Evolutionary conservation across 805 yeast species (phyloP).

Genomic region (Pichia californica): DNA sequence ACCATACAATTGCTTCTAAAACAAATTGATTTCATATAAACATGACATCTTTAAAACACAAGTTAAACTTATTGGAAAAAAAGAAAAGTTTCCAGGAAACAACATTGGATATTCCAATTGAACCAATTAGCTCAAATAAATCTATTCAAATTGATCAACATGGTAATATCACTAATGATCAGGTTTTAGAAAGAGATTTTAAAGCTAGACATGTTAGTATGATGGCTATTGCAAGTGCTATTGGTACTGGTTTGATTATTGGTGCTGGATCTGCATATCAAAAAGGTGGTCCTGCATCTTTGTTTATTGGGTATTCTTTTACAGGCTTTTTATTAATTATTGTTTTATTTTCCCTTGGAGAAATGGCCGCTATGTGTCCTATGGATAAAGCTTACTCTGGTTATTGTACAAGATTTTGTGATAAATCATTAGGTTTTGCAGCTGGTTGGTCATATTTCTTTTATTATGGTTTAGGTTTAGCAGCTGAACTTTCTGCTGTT

Average conservation of each 20-base stretch:
- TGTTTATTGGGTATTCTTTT: conserved; percentile 33
- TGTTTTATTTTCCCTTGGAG: conserved; percentile 39
- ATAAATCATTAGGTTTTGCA: conserved; percentile 38
- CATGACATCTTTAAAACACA: no score
- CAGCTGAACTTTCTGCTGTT: conserved; percentile 43
- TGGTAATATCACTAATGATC: no score
- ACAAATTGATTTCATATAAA: no score
- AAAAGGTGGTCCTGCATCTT: conserved; percentile 36
- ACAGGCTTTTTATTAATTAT: conserved; percentile 39
- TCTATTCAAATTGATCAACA: no score
- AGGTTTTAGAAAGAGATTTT: no score
- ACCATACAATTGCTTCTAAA: no score
- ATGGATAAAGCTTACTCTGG: conserved; percentile 43
- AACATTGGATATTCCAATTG: no score
- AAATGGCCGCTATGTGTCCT: conserved; percentile 41
- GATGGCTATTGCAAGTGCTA: conserved; percentile 45
- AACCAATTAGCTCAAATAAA: no score
- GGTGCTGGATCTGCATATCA: conserved; percentile 35
- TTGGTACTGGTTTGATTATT: conserved; percentile 42
- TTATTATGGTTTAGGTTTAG: conserved; percentile 38
- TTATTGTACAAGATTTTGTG: conserved; percentile 41
- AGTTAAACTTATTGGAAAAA: no score
- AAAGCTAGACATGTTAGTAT: conserved; percentile 37
- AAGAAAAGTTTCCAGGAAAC: no score
- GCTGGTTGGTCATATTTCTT: conserved; percentile 45